These are phyloP conservation scores for Podospora sp. DNA, from an alignment of 495 filamentous ascomycete genomes.

Conservation along the genomic window DNA sequence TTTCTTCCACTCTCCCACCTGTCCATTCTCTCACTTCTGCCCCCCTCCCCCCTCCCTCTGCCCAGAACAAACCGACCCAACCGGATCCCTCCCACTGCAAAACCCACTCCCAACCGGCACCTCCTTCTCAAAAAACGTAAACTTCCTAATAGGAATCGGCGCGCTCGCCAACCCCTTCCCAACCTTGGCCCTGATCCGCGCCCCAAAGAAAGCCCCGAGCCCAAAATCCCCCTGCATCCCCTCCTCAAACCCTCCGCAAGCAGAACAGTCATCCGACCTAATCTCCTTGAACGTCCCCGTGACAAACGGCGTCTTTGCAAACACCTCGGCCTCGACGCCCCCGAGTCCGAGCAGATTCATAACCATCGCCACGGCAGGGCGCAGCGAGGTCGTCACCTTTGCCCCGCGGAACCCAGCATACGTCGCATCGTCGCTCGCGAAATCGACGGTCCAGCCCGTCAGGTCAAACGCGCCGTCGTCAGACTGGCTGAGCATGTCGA, in stretches of 20 bases:
- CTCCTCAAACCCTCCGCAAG: background rate
- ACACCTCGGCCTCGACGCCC: background rate
- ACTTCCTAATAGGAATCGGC: background rate
- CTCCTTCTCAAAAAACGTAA: background rate
- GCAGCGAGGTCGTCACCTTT: background rate
- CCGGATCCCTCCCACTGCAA: background rate
- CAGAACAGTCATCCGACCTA: background rate
- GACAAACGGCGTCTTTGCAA: background rate
- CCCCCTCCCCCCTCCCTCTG: background rate
- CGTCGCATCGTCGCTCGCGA: background rate
- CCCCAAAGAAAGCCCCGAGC: background rate
- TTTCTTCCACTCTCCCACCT: no score
- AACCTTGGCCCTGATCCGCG: background rate
- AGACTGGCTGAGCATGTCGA: background rate
- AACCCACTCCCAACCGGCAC: background rate
- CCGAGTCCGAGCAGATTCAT: background rate
- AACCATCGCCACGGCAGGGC: background rate
- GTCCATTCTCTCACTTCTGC: no score
- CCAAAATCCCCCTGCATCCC: background rate
- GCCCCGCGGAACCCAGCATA: background rate
- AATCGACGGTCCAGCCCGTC: background rate
- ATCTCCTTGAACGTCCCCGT: background rate
- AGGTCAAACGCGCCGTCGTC: background rate
- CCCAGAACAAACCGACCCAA: background rate
- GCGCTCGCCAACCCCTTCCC: background rate